Conservation (phyloP, 2,329 filamentous ascomycete genomes). For the Plenodomus biglobosus region DNA sequence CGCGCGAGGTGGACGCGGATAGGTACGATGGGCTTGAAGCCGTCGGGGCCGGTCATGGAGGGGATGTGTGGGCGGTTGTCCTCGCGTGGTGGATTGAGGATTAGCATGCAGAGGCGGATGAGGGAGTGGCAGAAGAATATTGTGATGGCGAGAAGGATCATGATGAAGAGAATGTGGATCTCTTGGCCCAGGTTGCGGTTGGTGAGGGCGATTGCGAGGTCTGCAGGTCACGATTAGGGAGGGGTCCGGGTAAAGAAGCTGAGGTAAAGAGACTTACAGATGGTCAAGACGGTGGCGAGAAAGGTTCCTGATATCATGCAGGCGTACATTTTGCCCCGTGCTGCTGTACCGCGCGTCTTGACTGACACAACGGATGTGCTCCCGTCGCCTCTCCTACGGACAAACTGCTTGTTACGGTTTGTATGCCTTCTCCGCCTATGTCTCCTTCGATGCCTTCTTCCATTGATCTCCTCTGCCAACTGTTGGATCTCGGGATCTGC, state of each 20-base stretch:
- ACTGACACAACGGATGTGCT: conserved; percentile 21
- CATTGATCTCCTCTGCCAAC: conserved; percentile 50
- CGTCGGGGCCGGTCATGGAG: conserved; percentile 58
- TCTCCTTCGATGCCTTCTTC: conserved; percentile 39
- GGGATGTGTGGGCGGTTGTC: conserved; percentile 40
- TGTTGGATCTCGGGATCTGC: conserved; percentile 55
- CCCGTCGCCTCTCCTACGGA: conserved; percentile 25
- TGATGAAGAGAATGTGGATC: conserved; percentile 77
- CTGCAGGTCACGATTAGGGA: conserved; percentile 55
- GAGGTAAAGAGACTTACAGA: conserved; percentile 60
- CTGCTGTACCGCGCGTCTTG: conserved; percentile 22
- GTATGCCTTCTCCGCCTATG: conserved; percentile 35
- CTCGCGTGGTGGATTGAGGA: conserved; percentile 51
- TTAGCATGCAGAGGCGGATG: conserved; percentile 69
- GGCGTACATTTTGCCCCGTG: conserved; percentile 35
- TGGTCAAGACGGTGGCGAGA: conserved; percentile 58
- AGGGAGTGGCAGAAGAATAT: conserved; percentile 81
- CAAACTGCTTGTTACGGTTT: conserved; percentile 29
- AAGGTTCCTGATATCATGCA: conserved; percentile 68
- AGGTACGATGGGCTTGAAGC: conserved; percentile 70
- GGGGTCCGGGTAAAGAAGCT: not conserved
- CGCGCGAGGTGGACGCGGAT: conserved; percentile 74
- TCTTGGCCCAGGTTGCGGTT: conserved; percentile 65
- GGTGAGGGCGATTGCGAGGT: conserved; percentile 71
- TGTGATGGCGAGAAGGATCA: conserved; percentile 72